A percentile compares a stretch with the other conserved stretches of the same genome.
phyloP scores from a whole-genome alignment of 1,284 basidiomycete species.

The Papiliotrema laurentii region DNA sequence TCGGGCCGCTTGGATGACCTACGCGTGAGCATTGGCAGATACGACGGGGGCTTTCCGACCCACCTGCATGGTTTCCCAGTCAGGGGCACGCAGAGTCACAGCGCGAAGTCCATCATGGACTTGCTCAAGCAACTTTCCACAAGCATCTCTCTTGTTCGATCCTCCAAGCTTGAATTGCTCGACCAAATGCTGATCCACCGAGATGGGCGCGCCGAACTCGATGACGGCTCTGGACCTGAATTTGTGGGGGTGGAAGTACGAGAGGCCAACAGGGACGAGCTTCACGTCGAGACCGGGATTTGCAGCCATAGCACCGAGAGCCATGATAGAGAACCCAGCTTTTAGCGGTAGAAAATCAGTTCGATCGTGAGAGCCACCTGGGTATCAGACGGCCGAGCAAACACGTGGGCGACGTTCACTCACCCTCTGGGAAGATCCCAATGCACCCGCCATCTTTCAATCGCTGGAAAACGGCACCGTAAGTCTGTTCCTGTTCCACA shows the following conservation, averaged over 20 bases:
- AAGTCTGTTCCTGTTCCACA: conserved; percentile 92
- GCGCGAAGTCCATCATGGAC: conserved; percentile 96
- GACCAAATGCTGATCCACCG: conserved; percentile 79
- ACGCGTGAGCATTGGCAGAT: neutral
- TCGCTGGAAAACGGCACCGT: conserved; percentile 84
- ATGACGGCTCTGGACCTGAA: conserved; percentile 94
- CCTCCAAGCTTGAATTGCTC: conserved; percentile 90
- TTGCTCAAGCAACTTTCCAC: conserved; percentile 81
- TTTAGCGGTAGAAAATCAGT: conserved; percentile 92
- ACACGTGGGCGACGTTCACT: conserved; percentile 9
- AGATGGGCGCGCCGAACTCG: conserved; percentile 89
- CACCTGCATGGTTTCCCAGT: conserved; percentile 97
- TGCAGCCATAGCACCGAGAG: conserved; percentile 92
- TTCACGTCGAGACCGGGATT: conserved; percentile 81
- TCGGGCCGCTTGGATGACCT: conserved; percentile 90
- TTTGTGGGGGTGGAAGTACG: conserved; percentile 92
- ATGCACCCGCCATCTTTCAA: conserved; percentile 84
- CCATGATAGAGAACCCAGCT: conserved; percentile 94
- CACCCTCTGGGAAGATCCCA: conserved; percentile 95
- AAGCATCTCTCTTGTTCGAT: conserved; percentile 81
- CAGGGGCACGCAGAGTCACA: conserved; percentile 91
- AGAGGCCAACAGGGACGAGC: conserved; percentile 89
- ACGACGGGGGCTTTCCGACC: conserved; percentile 16
- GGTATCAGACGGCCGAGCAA: neutral
- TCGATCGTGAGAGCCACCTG: conserved; percentile 93